Percentiles rank a stretch among this genome's conserved stretches.
Conservation (phyloP, 768 basidiomycete genomes). For the Tulasnella sp. region DNA sequence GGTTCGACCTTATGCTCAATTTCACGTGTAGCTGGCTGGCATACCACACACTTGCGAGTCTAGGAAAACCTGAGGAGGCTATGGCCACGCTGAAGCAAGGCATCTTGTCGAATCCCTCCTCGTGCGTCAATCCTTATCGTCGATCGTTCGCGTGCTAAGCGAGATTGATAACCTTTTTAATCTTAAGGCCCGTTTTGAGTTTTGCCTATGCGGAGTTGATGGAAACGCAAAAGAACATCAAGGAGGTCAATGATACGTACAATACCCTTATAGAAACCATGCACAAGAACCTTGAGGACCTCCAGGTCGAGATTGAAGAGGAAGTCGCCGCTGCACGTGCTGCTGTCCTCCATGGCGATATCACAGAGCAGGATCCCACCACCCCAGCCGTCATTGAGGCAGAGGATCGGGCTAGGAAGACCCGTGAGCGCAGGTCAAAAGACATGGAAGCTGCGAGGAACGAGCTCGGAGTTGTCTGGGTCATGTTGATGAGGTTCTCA, state of each 20-base stretch:
- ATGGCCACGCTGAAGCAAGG: conserved; percentile 72
- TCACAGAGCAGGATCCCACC: background rate
- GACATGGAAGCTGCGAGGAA: conserved; percentile 48
- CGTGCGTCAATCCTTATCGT: conserved; percentile 37
- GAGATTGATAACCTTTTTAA: background rate
- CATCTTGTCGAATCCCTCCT: conserved; percentile 77
- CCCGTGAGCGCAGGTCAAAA: conserved; percentile 30
- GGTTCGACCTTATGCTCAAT: background rate
- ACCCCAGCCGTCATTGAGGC: conserved; percentile 19
- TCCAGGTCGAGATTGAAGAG: conserved; percentile 27
- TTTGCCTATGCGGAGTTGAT: conserved; percentile 77
- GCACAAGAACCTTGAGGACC: conserved; percentile 51
- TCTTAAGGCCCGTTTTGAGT: conserved; percentile 73
- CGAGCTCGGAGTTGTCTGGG: conserved; percentile 63
- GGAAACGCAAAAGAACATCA: conserved; percentile 54
- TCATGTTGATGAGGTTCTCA: conserved; percentile 89
- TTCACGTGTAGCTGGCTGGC: conserved; percentile 69
- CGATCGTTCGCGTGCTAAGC: background rate
- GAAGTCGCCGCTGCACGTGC: conserved; percentile 37
- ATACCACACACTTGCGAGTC: conserved; percentile 66
- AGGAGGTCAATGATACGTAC: conserved; percentile 64
- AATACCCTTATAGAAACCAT: conserved; percentile 64
- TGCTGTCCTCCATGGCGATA: conserved; percentile 12
- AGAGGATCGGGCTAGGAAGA: conserved; percentile 24
- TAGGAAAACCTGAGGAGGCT: conserved; percentile 77